Evolutionary conservation across 345 rosid genomes (phyloP), one percentile per base, ranked within the genome.

Genomic region (Aquilaria yunnanensis): DNA sequence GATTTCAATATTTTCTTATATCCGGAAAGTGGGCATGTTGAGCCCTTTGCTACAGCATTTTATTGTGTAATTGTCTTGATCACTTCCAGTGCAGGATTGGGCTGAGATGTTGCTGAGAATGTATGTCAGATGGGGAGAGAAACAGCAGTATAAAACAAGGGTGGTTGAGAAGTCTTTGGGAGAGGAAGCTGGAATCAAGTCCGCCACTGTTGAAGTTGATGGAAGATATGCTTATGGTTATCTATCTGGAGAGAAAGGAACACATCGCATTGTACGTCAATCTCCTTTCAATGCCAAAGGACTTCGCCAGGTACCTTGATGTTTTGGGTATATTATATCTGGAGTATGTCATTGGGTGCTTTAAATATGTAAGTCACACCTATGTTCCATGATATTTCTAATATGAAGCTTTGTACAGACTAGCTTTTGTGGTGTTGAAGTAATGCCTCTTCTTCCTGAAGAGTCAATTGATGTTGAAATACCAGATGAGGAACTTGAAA

Each of bases 71-170:
- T 63, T 73, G 12, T 55, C 41, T 74, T 73, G 76, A 78, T 77
- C 54, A 60, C 60, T 64, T 77, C 71, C 94, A 93, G 92, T 76
- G 85, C 96, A 93, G 96, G 97, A 93, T 76, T 93, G 98, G 97
- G 96, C 98, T 45, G 98, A 90, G 68, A 93, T 93, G 94, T 85
- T 93, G 75, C 94, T 88, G 57, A 81, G 97, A 77, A 93, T 93
- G 98, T 93, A 90, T 62, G 56, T 78, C 74, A 93, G 98, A 70
- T 93, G 98, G 98, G 97, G 92, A 68, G 98, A 93, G 85, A 93
- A 90, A 72, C 98, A 88, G 56, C 57, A 83, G 54, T 90, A 93
- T 72, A 90, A 86, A 80, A 77, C 89, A 31, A 83, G 77, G 64
- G 82, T 93, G 29, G 97, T 90, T 74, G 98, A 90, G 71, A 90